These are phyloP conservation scores for Ophiocordyceps sinensis DNA, from an alignment of 2,329 filamentous ascomycete genomes.

Conservation along the genomic window DNA sequence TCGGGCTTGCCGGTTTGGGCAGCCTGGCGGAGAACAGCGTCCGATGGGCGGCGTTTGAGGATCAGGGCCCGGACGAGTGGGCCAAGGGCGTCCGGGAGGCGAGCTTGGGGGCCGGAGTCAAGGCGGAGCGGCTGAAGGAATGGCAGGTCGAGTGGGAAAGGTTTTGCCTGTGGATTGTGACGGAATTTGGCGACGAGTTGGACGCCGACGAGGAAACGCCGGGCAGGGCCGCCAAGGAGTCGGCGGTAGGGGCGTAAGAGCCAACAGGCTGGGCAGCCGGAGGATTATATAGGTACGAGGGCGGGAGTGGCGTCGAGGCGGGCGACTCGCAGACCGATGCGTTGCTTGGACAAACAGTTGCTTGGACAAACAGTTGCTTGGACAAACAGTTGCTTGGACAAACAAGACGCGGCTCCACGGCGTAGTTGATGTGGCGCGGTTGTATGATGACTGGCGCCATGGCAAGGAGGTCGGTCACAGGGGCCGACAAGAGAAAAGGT, in stretches of 20 bases:
- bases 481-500: too few relatives aligned
- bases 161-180: constrained; percentile 82
- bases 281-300: too few relatives aligned
- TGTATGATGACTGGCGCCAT: too few relatives aligned
- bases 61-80: constrained; percentile 60
- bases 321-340: too few relatives aligned
- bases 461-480: too few relatives aligned
- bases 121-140: constrained; percentile 58
- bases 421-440: too few relatives aligned
- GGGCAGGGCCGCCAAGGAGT: not conserved
- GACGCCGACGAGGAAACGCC: constrained; percentile 10
- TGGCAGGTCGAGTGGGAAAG: constrained; percentile 77
- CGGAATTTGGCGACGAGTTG: constrained; percentile 58
- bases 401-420: not conserved
- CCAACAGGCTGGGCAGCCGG: too few relatives aligned
- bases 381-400: too few relatives aligned
- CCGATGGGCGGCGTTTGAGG: constrained; percentile 78
- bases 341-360: too few relatives aligned
- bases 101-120: constrained; percentile 52
- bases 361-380: too few relatives aligned
- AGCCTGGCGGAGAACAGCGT: constrained; percentile 87
- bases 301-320: too few relatives aligned
- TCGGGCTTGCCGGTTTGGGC: constrained; percentile 75
- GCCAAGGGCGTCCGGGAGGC: constrained; percentile 57
- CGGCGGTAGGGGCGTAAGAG: too few relatives aligned